These are phyloP conservation scores for Excoecaria agallocha DNA, from an alignment of 345 rosid genomes.

Conservation along the genomic window DNA sequence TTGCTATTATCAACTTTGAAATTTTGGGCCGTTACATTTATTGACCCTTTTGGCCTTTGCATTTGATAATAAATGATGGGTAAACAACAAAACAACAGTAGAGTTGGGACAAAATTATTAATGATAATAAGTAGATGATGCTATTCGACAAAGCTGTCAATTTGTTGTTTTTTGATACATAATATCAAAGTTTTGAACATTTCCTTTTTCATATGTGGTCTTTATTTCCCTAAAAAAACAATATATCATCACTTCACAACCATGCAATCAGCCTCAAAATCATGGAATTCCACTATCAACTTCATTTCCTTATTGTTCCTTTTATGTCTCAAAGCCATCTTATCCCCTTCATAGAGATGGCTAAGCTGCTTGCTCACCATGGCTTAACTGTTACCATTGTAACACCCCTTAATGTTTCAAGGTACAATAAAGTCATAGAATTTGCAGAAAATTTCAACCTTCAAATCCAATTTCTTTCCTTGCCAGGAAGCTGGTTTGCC, in stretches of 20 bases:
- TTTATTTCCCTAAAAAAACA: too few relatives aligned
- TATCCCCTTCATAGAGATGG: slow-evolving; percentile 34
- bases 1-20: too few relatives aligned
- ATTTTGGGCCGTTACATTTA: too few relatives aligned
- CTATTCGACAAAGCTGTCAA: neutral
- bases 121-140: neutral
- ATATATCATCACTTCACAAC: neutral
- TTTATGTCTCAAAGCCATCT: slow-evolving; percentile 44
- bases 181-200: neutral
- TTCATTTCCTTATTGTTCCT: slow-evolving; percentile 33
- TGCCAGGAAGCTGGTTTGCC: slow-evolving; percentile 66
- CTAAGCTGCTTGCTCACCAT: slow-evolving; percentile 16
- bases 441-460: too few relatives aligned
- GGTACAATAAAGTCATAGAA: too few relatives aligned
- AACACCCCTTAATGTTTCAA: too few relatives aligned
- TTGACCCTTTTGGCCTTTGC: neutral
- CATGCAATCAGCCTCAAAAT: neutral
- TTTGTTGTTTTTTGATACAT: neutral
- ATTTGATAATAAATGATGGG: neutral
- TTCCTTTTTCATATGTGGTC: too few relatives aligned
- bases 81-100: neutral
- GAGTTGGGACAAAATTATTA: neutral
- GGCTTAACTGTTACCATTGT: too few relatives aligned
- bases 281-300: neutral
- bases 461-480: neutral